Conservation (phyloP, 148 eudicot genomes). For the Drosera capensis region DNA sequence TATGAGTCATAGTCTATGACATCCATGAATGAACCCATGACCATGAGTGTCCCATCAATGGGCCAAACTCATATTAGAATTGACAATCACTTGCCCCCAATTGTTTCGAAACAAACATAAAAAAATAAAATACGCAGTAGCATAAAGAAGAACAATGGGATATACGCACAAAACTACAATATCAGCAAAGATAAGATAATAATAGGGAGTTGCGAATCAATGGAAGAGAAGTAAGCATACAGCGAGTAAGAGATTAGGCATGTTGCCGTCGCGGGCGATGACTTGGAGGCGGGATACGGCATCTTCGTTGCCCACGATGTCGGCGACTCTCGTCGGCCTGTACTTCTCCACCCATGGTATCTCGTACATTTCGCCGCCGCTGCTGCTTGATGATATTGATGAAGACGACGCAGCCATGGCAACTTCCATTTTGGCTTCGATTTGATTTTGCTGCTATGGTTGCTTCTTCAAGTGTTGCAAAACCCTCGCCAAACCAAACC, state of each 20-base stretch:
- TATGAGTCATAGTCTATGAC: too few relatives aligned
- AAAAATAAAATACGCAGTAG: too few relatives aligned
- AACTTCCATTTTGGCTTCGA: not conserved
- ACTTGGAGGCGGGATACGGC: slow-evolving; percentile 86
- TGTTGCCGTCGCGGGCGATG: slow-evolving; percentile 91
- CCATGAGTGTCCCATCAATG: too few relatives aligned
- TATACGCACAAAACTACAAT: not conserved
- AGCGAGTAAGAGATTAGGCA: slow-evolving; percentile 81
- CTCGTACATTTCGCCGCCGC: slow-evolving; percentile 40
- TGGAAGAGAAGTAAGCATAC: slow-evolving; percentile 14
- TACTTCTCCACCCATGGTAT: slow-evolving; percentile 95
- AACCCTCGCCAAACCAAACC: too few relatives aligned
- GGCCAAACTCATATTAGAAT: too few relatives aligned
- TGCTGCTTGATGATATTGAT: not conserved
- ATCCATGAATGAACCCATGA: too few relatives aligned
- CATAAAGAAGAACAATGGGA: too few relatives aligned
- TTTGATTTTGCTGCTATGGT: not conserved
- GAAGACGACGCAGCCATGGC: slow-evolving; percentile 17
- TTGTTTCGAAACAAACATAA: too few relatives aligned
- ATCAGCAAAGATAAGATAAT: not conserved
- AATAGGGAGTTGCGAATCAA: not conserved
- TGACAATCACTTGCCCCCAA: too few relatives aligned
- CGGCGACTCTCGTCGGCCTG: slow-evolving; percentile 67
- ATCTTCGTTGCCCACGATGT: slow-evolving; percentile 88
- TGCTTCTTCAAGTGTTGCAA: too few relatives aligned